phyloP scores from a whole-genome alignment of 108 stramenopile species.

The Tribonema minus region DNA sequence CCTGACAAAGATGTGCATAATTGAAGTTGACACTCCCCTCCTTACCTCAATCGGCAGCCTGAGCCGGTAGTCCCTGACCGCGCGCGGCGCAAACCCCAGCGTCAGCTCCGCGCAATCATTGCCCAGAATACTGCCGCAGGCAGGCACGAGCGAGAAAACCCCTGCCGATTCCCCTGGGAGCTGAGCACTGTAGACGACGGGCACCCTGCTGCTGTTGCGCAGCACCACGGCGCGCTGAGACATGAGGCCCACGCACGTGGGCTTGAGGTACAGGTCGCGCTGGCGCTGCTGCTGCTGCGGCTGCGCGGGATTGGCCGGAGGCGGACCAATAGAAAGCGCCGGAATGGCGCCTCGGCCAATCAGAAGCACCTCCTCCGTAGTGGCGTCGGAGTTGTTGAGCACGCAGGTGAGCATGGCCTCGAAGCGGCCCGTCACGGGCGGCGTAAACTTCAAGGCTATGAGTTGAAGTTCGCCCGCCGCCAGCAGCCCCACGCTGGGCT shows the following conservation, averaged over 20 bases:
- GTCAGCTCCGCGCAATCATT: slow-evolving; percentile 17
- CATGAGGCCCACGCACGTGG: slow-evolving; percentile 43
- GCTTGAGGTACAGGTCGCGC: slow-evolving; percentile 21
- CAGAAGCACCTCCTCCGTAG: slow-evolving; percentile 33
- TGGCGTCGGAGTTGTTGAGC: slow-evolving; percentile 41
- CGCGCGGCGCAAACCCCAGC: slow-evolving; percentile 39
- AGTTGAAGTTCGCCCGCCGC: slow-evolving; percentile 52
- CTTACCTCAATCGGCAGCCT: slow-evolving; percentile 20
- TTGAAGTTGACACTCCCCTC: too few relatives aligned
- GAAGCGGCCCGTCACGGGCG: background rate
- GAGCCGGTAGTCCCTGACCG: slow-evolving; percentile 10
- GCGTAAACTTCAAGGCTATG: slow-evolving; percentile 15
- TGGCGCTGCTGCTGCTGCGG: background rate
- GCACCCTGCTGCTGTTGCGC: slow-evolving; percentile 13
- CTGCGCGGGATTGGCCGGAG: background rate
- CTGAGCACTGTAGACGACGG: slow-evolving; percentile 32
- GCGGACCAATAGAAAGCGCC: background rate
- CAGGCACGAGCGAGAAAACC: slow-evolving; percentile 17
- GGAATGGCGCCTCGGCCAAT: slow-evolving; percentile 42
- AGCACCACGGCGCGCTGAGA: slow-evolving; percentile 14
- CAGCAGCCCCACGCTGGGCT: slow-evolving; percentile 49
- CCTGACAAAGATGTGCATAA: too few relatives aligned
- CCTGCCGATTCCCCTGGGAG: slow-evolving; percentile 16
- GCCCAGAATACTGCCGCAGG: slow-evolving; percentile 26
- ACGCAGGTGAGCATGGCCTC: slow-evolving; percentile 18